Percentiles rank a stretch among this genome's conserved stretches.
These are phyloP conservation scores for Plasmodium coatneyi DNA, from an alignment of 169 alveolate genomes.

Conservation along the genomic window DNA sequence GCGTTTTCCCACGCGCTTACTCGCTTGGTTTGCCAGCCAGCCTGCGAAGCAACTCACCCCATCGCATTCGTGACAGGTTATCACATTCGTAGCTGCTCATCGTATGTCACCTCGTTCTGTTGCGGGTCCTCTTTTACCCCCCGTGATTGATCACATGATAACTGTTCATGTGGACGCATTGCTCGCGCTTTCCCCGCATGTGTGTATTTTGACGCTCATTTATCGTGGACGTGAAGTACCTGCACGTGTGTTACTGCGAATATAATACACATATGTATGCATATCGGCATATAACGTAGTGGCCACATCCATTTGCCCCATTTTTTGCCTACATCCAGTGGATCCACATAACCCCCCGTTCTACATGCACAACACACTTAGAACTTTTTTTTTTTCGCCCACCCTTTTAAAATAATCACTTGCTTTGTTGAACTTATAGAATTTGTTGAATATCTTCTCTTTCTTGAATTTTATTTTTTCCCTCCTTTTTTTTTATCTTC, in stretches of 20 bases:
- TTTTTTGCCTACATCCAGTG: not conserved
- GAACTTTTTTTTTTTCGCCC: not conserved
- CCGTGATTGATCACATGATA: conserved; percentile 10
- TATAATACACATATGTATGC: not conserved
- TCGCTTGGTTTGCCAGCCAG: not conserved
- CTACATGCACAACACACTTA: conserved; percentile 18
- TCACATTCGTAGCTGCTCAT: not conserved
- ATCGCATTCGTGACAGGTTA: not conserved
- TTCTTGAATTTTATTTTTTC: not conserved
- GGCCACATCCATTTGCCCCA: conserved; percentile 1
- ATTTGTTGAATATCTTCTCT: not conserved
- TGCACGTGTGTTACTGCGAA: not conserved
- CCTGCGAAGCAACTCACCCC: not conserved
- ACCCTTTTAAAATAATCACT: conserved; percentile 23
- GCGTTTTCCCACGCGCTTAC: not conserved
- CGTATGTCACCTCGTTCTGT: not conserved
- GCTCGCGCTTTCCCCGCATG: not conserved
- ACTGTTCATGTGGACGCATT: not conserved
- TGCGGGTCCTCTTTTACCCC: not conserved
- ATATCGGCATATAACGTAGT: not conserved
- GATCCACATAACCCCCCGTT: not conserved
- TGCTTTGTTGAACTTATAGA: conserved; percentile 20
- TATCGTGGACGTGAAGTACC: not conserved
- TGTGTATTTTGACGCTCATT: not conserved
- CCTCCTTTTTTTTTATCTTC: not conserved